Evolutionary conservation across 225 moss, liverwort and hornwort genomes (phyloP), one percentile per base, ranked within the genome.

Genomic region (Marchantia paleacea): DNA sequence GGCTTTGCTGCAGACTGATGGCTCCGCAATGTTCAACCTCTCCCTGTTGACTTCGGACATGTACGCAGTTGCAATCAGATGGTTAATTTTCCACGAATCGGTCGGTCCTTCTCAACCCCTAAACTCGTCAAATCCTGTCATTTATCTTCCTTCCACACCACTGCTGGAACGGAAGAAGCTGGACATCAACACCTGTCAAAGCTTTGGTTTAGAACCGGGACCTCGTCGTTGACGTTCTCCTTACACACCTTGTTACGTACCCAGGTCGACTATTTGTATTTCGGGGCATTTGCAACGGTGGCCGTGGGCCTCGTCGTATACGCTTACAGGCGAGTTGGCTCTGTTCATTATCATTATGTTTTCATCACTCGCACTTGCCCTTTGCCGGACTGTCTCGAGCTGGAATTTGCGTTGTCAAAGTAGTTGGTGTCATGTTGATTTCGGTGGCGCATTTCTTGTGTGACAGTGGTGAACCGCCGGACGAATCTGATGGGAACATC

Each of bases 1-100:
- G 39, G 52, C 4, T 24, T 72, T 53, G 28, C 12, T 92, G 66
- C 85, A 87, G 86, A 84, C 87, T 80, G 86, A 73, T 79, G 93
- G 93, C 75, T 87, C 92, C 79, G 86, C 93, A 54, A 89, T 94
- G 90, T 61, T 94, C 49, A 94, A 94, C 82, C 90, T 94, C 78
- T 92, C 93, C 52, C 61, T 94, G 74, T 64, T 94, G 70, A 91
- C 92, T 7, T 94, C 93, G 20, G 92, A 94, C 82, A 92, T 92
- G 92, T 94, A 89, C 90, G 93, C 90, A 49, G 93, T 94, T 13
- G 92, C 89, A 19, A 82, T 94, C 12, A 88, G 92, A 8, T 86
- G 88, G 11, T 0, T 92, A 64, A 81, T 88, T 22, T 94, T 89
- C 31, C 92, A 89, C 22, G 89, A 94, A 80, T 49, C 73, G 80